Percentiles rank a stretch among this genome's conserved stretches.
Evolutionary conservation across 225 moss, liverwort and hornwort species (phyloP).

Genomic region (Thuidium tamariscinum): DNA sequence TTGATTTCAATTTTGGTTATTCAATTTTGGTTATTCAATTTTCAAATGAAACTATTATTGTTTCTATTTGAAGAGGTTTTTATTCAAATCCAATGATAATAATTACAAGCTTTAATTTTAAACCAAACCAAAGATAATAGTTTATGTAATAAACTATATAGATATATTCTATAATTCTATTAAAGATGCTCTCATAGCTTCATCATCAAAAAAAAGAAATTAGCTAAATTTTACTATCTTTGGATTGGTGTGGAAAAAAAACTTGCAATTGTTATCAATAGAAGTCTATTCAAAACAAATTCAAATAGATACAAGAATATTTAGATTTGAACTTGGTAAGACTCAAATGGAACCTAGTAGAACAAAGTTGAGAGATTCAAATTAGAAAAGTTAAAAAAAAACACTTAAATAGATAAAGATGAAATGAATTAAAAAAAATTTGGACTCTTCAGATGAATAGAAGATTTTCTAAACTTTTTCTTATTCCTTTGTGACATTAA

Average conservation of each 20-base stretch:
- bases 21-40: background rate
- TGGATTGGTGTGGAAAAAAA: no score
- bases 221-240: no score
- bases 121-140: background rate
- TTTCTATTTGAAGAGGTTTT: background rate
- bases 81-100: background rate
- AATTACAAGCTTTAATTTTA: background rate
- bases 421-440: no score
- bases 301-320: background rate
- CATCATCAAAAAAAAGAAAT: background rate
- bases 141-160: background rate
- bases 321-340: no score
- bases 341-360: no score
- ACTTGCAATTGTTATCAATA: background rate
- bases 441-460: no score
- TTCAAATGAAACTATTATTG: background rate
- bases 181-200: background rate
- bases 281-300: background rate
- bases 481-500: no score
- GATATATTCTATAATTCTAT: background rate
- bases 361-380: no score
- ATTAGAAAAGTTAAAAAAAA: no score
- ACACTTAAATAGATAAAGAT: no score
- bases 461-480: no score
- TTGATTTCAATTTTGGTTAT: background rate